phyloP scores from a whole-genome alignment of 2,329 filamentous ascomycete genomes.

The Helicocarpus griseus region DNA sequence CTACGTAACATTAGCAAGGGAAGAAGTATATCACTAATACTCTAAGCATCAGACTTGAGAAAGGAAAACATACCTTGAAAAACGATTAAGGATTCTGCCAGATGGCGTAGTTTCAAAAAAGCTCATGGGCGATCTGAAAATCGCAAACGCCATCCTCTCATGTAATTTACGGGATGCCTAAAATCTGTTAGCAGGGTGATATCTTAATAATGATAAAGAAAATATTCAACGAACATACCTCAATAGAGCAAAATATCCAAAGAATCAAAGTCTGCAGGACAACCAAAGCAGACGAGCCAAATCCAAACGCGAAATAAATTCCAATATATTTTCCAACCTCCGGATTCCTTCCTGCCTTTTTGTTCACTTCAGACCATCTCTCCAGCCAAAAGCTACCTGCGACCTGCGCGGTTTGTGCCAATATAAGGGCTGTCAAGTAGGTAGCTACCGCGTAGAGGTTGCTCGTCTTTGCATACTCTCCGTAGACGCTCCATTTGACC shows the following conservation, averaged over 20 bases:
- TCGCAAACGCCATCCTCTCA: slow-evolving; percentile 92
- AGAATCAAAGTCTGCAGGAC: slow-evolving; percentile 88
- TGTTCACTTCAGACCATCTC: slow-evolving; percentile 77
- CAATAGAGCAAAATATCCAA: slow-evolving; percentile 99
- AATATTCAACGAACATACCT: slow-evolving; percentile 46
- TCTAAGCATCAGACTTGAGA: not conserved
- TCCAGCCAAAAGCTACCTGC: slow-evolving; percentile 89
- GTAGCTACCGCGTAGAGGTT: slow-evolving; percentile 74
- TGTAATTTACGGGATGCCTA: slow-evolving; percentile 90
- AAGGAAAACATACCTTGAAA: slow-evolving; percentile 60
- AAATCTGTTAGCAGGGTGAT: slow-evolving; percentile 8
- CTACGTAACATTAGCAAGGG: slow-evolving; percentile 19
- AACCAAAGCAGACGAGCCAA: slow-evolving; percentile 75
- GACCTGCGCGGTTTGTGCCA: slow-evolving; percentile 72
- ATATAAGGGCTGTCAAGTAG: slow-evolving; percentile 67
- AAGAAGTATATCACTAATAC: too few relatives aligned
- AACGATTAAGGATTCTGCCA: slow-evolving; percentile 92
- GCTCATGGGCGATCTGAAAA: slow-evolving; percentile 95
- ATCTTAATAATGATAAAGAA: slow-evolving; percentile 1
- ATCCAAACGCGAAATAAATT: slow-evolving; percentile 88
- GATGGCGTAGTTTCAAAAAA: slow-evolving; percentile 97
- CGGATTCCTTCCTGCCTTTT: slow-evolving; percentile 56
- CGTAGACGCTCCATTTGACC: slow-evolving; percentile 93
- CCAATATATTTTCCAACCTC: slow-evolving; percentile 84
- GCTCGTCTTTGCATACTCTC: slow-evolving; percentile 89